Base-by-base conservation (phyloP, 306 rosid species). In the Glycine latifolia region DNA sequence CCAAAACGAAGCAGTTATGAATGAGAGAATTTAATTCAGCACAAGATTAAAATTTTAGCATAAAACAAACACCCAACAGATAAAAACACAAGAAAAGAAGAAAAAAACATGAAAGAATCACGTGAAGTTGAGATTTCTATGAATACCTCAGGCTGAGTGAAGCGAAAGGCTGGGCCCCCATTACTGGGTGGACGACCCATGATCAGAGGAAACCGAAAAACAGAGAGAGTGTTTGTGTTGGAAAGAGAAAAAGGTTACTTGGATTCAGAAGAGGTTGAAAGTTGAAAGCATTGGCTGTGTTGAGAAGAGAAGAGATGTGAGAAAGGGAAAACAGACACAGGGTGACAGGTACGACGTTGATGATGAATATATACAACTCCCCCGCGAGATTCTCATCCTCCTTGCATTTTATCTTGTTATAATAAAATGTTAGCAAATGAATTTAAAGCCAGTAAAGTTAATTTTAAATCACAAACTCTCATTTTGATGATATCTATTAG, bases 141-240 rank as follows among this genome's bases (percentile, higher is more conserved):
- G 46, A 50, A 82, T 78, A 95, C 99, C 99, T 95, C 99, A 12
- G 83, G 0, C 60, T 80, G 86, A 12, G 87, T 87, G 90, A 95
- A 95, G 76, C 99, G 98, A 84, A 95, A 95, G 89, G 99, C 91
- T 50, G 99, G 99, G 83, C 92, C 93, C 83, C 99, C 99, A 68
- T 92, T 95, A 47, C 97, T 89, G 53, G 98, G 98, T 76, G 97
- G 99, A 85, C 98, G 87, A 87, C 99, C 99, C 99, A 95, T 95
- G 77, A 71, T 53, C 9, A 41, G 39, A 55, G 65, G 11, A 7
- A 16, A 55, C 48, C 46, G 41, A 37, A 56, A n/a, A 66, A n/a
- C 13, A 5, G 11, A 10, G 31, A 6, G 52, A 37, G 54, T 3
- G n/a, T 1, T 50, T 50, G 54, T 4, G n/a, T 1, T 31, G 54